phyloP scores from a whole-genome alignment of 768 basidiomycete species.

The Galerina marginata region DNA sequence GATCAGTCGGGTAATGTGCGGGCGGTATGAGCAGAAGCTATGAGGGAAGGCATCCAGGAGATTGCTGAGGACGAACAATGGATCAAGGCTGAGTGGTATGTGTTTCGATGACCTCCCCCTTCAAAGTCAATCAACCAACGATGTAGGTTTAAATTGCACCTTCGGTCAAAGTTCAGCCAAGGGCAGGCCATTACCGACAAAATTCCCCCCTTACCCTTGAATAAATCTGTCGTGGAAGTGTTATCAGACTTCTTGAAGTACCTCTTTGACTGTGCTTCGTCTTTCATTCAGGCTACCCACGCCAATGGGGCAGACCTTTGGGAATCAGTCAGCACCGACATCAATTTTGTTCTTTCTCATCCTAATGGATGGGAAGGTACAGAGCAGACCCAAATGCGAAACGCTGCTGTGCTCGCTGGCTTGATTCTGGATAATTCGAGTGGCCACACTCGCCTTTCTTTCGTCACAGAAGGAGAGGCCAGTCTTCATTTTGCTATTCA shows the following conservation, averaged over 20 bases:
- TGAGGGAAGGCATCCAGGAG: too few relatives aligned
- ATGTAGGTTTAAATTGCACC: neutral
- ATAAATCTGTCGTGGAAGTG: constrained; percentile 45
- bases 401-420: constrained; percentile 8
- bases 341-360: constrained; percentile 50
- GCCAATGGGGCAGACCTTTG: constrained; percentile 45
- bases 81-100: neutral
- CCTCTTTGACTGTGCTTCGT: constrained; percentile 43
- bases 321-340: constrained; percentile 37
- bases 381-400: constrained; percentile 23
- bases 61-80: too few relatives aligned
- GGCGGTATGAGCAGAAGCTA: too few relatives aligned
- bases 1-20: neutral
- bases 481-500: constrained; percentile 53
- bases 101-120: neutral
- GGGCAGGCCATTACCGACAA: neutral
- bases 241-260: constrained; percentile 55
- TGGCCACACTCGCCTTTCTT: constrained; percentile 41
- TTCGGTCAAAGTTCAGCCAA: neutral
- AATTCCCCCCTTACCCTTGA: constrained; percentile 42
- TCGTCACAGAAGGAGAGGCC: constrained; percentile 61
- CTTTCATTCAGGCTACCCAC: constrained; percentile 49
- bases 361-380: constrained; percentile 47
- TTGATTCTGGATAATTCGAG: constrained; percentile 15
- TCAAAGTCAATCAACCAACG: neutral